phyloP scores from a whole-genome alignment of 805 yeast species.

The Clavispora fructus region DNA sequence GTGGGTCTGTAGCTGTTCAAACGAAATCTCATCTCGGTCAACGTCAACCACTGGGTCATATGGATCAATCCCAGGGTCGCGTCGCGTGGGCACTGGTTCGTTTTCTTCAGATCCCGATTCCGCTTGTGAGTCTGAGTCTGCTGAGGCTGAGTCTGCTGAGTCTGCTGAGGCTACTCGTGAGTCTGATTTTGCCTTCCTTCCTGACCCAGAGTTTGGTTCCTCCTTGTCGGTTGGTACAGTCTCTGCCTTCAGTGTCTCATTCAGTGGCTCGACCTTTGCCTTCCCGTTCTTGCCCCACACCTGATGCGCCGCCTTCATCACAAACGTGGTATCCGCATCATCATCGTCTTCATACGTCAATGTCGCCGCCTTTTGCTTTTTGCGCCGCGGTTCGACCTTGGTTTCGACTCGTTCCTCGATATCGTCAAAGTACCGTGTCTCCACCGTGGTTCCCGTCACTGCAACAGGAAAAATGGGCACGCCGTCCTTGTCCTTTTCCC shows the following conservation, averaged over 20 bases:
- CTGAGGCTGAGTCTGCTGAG: not conserved
- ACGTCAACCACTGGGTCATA: constrained; percentile 7
- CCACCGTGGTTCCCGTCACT: constrained; percentile 37
- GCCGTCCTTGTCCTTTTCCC: constrained; percentile 37
- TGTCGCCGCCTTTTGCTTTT: constrained; percentile 24
- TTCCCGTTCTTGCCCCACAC: constrained; percentile 17
- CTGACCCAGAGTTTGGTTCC: not conserved
- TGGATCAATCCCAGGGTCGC: constrained; percentile 4
- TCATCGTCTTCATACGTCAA: constrained; percentile 33
- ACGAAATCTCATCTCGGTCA: constrained; percentile 6
- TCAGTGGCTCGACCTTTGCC: not conserved
- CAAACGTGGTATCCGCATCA: constrained; percentile 35
- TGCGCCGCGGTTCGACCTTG: constrained; percentile 2
- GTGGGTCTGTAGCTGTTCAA: constrained; percentile 11
- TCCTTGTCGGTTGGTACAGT: not conserved
- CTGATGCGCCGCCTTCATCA: constrained; percentile 43
- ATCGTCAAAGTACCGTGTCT: constrained; percentile 47
- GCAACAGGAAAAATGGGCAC: constrained; percentile 49
- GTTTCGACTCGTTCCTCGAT: constrained; percentile 13
- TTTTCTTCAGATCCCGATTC: constrained; percentile 1
- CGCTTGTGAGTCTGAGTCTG: not conserved
- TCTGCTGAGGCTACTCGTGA: not conserved
- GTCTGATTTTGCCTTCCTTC: not conserved
- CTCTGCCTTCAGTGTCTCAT: not conserved
- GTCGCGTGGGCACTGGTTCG: not conserved